Evolutionary conservation across 495 filamentous ascomycete species (phyloP).

Genomic region (Ramalina peruviana): DNA sequence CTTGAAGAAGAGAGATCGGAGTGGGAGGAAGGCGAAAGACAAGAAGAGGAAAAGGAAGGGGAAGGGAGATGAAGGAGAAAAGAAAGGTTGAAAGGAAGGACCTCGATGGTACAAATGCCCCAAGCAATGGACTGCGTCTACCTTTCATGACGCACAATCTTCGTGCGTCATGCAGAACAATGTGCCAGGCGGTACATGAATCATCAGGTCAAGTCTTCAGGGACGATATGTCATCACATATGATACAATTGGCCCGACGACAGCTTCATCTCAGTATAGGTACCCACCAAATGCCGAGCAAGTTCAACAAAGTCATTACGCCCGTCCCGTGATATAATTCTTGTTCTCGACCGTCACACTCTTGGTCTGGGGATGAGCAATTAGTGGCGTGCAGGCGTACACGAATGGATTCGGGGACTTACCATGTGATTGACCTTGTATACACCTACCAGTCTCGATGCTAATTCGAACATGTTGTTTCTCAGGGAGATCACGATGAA

Average conservation of each 20-base stretch:
- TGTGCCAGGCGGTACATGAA: neutral
- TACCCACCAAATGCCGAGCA: neutral
- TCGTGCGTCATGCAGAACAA: neutral
- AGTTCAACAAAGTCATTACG: neutral
- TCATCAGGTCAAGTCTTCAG: neutral
- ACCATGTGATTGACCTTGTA: constrained; percentile 99
- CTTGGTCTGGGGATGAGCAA: constrained; percentile 45
- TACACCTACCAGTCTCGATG: constrained; percentile 80
- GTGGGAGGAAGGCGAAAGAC: constrained; percentile 64
- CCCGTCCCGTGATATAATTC: constrained; percentile 53
- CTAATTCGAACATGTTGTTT: constrained; percentile 99
- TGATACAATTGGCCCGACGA: neutral
- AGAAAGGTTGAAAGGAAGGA: neutral
- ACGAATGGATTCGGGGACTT: constrained; percentile 10
- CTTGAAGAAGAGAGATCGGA: constrained; percentile 86
- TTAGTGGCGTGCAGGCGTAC: neutral
- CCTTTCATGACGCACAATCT: neutral
- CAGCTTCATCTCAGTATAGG: neutral
- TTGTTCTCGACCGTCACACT: constrained; percentile 89
- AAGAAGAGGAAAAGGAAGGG: constrained; percentile 60
- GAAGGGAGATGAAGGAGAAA: constrained; percentile 1
- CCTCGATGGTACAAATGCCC: neutral
- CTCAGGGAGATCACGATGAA: constrained; percentile 96
- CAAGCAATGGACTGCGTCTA: neutral
- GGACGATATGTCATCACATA: neutral